These are phyloP conservation scores for Arthrobotrys conoides DNA, from an alignment of 2,329 filamentous ascomycete genomes.

Conservation along the genomic window DNA sequence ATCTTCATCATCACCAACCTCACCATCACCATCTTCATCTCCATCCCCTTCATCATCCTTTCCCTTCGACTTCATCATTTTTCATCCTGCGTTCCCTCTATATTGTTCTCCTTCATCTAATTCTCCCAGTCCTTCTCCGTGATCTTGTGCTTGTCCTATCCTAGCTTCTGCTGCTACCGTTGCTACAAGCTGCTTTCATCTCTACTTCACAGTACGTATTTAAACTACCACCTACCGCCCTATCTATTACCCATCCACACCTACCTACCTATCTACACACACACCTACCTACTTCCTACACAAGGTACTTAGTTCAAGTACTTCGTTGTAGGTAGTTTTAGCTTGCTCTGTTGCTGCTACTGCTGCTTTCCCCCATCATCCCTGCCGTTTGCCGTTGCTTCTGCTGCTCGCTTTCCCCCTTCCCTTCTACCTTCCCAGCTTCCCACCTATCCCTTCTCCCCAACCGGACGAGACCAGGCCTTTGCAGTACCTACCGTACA, in stretches of 20 bases:
- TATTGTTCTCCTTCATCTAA: slow-evolving; percentile 23
- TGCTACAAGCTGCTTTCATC: slow-evolving; percentile 9
- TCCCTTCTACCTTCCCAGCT: slow-evolving; percentile 55
- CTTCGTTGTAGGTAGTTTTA: not conserved
- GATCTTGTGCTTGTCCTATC: not conserved
- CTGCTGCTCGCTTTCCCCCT: slow-evolving; percentile 61
- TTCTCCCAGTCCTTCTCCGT: slow-evolving; percentile 15
- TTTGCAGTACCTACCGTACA: slow-evolving; percentile 10
- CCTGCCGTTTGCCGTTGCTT: slow-evolving; percentile 57
- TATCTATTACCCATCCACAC: not conserved
- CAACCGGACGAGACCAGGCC: slow-evolving; percentile 51
- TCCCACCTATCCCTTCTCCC: slow-evolving; percentile 40
- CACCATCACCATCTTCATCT: not conserved
- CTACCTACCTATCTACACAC: not conserved
- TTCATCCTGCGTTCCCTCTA: slow-evolving; percentile 7
- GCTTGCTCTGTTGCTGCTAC: slow-evolving; percentile 60
- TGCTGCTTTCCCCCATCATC: slow-evolving; percentile 32
- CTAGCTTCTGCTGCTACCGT: not conserved
- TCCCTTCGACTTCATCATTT: slow-evolving; percentile 49
- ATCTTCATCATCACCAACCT: not conserved
- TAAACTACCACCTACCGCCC: not conserved
- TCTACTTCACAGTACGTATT: slow-evolving; percentile 23
- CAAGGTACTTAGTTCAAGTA: not conserved
- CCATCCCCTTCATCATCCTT: slow-evolving; percentile 11
- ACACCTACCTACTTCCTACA: not conserved